Evolutionary conservation across 495 filamentous ascomycete species (phyloP).

Genomic region (Clavariopsis aquatica): DNA sequence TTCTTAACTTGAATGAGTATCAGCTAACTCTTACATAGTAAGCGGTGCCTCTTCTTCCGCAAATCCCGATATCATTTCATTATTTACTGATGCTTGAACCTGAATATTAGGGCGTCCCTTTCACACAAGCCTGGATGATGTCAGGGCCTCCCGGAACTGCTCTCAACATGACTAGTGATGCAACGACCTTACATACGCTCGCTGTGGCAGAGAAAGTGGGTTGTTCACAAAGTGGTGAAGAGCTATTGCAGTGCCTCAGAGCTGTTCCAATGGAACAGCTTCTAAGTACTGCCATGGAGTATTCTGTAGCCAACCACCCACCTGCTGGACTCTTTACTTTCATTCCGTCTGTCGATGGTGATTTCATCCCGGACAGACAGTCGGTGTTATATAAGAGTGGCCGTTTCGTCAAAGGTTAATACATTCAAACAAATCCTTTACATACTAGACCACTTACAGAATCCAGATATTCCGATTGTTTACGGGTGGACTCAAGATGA

Average conservation of each 20-base stretch:
- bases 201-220: constrained; percentile 24
- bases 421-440: not conserved
- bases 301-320: constrained; percentile 12
- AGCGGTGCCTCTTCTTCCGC: no score
- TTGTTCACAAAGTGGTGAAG: constrained; percentile 35
- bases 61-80: no score
- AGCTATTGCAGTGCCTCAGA: constrained; percentile 15
- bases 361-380: constrained; percentile 40
- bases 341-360: constrained; percentile 41
- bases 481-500: constrained; percentile 44
- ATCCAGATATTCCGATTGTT: constrained; percentile 39
- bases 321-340: constrained; percentile 33
- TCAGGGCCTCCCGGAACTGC: constrained; percentile 49
- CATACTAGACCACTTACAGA: not conserved
- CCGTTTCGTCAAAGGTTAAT: constrained; percentile 39
- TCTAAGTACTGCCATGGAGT: constrained; percentile 35
- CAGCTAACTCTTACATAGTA: no score
- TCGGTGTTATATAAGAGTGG: constrained; percentile 33
- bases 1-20: no score
- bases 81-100: no score
- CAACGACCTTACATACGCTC: constrained; percentile 44
- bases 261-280: constrained; percentile 42
- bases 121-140: constrained; percentile 45
- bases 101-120: no score
- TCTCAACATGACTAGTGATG: constrained; percentile 47